These are phyloP conservation scores for Yamadazyma membranifaciens DNA, from an alignment of 1,139 yeast genomes.

Conservation along the genomic window DNA sequence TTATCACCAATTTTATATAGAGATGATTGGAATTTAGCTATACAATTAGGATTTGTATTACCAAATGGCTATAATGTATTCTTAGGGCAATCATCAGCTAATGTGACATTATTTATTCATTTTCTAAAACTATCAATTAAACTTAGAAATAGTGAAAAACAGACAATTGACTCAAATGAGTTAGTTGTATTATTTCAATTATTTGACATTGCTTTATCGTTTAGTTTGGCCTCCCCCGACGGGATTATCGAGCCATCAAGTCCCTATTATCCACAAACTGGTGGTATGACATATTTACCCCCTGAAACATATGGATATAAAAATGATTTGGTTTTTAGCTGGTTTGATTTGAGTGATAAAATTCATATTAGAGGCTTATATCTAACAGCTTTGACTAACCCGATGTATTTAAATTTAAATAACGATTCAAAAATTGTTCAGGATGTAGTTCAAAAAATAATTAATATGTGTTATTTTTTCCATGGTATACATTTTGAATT, in stretches of 20 bases:
- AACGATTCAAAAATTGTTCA: slow-evolving; percentile 14
- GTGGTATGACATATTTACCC: slow-evolving; percentile 16
- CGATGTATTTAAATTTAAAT: slow-evolving; percentile 12
- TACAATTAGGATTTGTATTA: slow-evolving; percentile 16
- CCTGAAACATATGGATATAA: slow-evolving; percentile 17
- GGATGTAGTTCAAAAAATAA: slow-evolving; percentile 15
- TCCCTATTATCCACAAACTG: slow-evolving; percentile 18
- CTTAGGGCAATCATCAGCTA: slow-evolving; percentile 16
- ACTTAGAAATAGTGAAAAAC: slow-evolving; percentile 9
- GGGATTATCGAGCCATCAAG: slow-evolving; percentile 13
- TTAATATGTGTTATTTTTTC: slow-evolving; percentile 17
- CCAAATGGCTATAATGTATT: slow-evolving; percentile 18
- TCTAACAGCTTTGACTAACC: slow-evolving; percentile 12
- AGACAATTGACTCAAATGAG: slow-evolving; percentile 13
- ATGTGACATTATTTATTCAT: slow-evolving; percentile 13
- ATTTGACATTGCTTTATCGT: slow-evolving; percentile 13
- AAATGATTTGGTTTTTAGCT: slow-evolving; percentile 15
- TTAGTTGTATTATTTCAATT: slow-evolving; percentile 11
- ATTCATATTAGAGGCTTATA: slow-evolving; percentile 17
- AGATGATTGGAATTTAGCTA: slow-evolving; percentile 23
- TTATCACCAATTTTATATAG: slow-evolving; percentile 17
- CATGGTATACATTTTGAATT: slow-evolving; percentile 12
- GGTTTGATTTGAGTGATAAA: slow-evolving; percentile 19
- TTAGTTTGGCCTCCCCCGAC: slow-evolving; percentile 12
- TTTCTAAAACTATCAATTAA: slow-evolving; percentile 15